These are phyloP conservation scores for Neurospora sp. DNA, from an alignment of 495 filamentous ascomycete genomes.

Conservation along the genomic window DNA sequence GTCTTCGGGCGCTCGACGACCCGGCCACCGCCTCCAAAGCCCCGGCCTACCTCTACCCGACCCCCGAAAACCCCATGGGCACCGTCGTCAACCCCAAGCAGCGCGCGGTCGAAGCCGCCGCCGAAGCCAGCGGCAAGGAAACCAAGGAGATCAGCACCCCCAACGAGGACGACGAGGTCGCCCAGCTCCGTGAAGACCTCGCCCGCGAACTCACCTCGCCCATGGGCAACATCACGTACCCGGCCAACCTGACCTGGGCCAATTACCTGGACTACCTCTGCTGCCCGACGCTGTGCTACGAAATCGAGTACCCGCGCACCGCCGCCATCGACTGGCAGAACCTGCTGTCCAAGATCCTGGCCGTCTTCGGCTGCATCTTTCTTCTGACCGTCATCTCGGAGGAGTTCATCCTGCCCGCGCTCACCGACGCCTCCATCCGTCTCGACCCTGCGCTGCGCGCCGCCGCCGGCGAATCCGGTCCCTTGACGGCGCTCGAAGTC, in stretches of 20 bases:
- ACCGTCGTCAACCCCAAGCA: constrained; percentile 24
- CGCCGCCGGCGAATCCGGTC: constrained; percentile 21
- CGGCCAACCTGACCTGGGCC: constrained; percentile 65
- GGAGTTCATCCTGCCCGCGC: constrained; percentile 89
- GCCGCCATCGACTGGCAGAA: constrained; percentile 65
- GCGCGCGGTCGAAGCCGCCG: not conserved
- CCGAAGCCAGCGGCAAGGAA: constrained; percentile 32
- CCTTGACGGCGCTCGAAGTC: constrained; percentile 47
- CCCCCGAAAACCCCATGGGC: constrained; percentile 44
- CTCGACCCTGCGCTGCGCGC: constrained; percentile 37
- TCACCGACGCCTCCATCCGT: constrained; percentile 60
- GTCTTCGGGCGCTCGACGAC: constrained; percentile 68
- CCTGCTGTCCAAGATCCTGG: constrained; percentile 73
- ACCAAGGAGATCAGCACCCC: constrained; percentile 21
- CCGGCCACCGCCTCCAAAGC: constrained; percentile 57
- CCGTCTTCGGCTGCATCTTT: constrained; percentile 94
- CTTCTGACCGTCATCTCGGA: constrained; percentile 82
- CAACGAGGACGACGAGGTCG: constrained; percentile 42
- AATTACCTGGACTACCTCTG: constrained; percentile 86
- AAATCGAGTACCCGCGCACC: constrained; percentile 89
- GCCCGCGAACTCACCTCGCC: constrained; percentile 86
- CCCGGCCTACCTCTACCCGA: constrained; percentile 68
- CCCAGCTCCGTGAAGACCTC: constrained; percentile 69
- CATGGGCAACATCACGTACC: constrained; percentile 81
- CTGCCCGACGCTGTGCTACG: constrained; percentile 95